Evolutionary conservation across 2,329 filamentous ascomycete species (phyloP), one percentile per base, ranked within the genome.

Genomic region (Alternaria tenuissima): DNA sequence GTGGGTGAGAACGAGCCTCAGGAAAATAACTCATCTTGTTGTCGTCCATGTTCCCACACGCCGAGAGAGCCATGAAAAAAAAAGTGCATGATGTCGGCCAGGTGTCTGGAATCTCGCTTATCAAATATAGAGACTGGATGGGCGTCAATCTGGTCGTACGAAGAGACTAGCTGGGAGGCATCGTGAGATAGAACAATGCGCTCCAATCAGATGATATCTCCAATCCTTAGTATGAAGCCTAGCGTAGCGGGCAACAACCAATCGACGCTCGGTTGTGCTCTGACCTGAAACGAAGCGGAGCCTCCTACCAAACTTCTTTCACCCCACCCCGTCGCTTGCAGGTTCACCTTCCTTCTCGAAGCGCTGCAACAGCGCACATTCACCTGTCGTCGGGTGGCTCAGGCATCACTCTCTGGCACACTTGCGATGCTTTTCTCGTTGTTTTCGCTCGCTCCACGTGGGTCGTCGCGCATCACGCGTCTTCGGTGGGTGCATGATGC

Each of bases 311-410:
- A 66, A 61, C 62, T 63, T 62, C 56, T 55, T 65, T 53, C 65
- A 67, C 61, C 59, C 65, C 64, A 59, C 67, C 67, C 55, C 55
- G 20, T 53, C 48, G 57, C 59, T 59, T 63, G 47, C 59, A 55
- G 57, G 52, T 61, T 47, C 52, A 51, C 63, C 51, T 62, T 57
- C 47, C 48, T 61, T 59, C 68, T 64, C 68, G 60, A 73, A 70
- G 73, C 76, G 73, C 73, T 69, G 61, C 63, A 52, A 56, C 59
- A 68, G 65, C 66, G 51, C 70, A 62, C 67, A 55, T 54, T 66
- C 62, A 68, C 76, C 75, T 76, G 65, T 78, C 70, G 68, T 76
- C 68, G 70, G 61, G 61, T 71, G 46, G 62, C 66, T 62, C 70
- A 55, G 63, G 61, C 43, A 59, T 44, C 30, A 42, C 61, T 68